Percentiles rank a stretch among this genome's conserved stretches.
These are phyloP conservation scores for Podaxis carcinomalis DNA, from an alignment of 768 basidiomycete genomes.

Conservation along the genomic window DNA sequence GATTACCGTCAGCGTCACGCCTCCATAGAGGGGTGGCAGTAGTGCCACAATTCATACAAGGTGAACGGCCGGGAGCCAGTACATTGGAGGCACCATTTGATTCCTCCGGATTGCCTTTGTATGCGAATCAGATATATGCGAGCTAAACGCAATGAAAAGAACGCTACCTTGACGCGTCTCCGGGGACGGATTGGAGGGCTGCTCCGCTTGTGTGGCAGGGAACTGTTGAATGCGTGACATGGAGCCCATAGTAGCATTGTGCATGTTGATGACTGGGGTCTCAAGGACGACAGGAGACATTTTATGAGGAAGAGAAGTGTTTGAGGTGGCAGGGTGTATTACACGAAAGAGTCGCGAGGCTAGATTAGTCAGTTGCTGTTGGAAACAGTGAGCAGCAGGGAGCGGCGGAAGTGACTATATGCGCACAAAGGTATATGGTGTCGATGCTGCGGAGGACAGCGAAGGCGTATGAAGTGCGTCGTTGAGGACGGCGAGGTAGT, in stretches of 20 bases:
- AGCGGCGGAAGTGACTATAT: not conserved
- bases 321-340: conserved; percentile 12
- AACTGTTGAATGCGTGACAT: conserved; percentile 48
- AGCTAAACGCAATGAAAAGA: conserved; percentile 2
- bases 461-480: conserved; percentile 4
- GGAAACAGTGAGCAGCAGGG: not conserved
- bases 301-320: conserved; percentile 13
- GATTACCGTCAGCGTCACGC: conserved; percentile 74
- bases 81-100: conserved; percentile 20
- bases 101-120: conserved; percentile 22
- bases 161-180: conserved; percentile 24
- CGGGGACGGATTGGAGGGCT: conserved; percentile 16
- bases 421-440: conserved; percentile 2
- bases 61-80: conserved; percentile 35
- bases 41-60: conserved; percentile 76
- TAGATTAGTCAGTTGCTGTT: conserved; percentile 15
- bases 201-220: conserved; percentile 18
- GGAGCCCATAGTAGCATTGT: conserved; percentile 34
- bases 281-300: conserved; percentile 62
- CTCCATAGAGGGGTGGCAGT: conserved; percentile 81
- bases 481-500: conserved; percentile 13
- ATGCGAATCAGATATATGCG: conserved; percentile 4
- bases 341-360: conserved; percentile 15
- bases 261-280: conserved; percentile 47
- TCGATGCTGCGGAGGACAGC: conserved; percentile 7